Evolutionary conservation across 2,329 filamentous ascomycete species (phyloP).

Genomic region (Juglanconis oblonga): DNA sequence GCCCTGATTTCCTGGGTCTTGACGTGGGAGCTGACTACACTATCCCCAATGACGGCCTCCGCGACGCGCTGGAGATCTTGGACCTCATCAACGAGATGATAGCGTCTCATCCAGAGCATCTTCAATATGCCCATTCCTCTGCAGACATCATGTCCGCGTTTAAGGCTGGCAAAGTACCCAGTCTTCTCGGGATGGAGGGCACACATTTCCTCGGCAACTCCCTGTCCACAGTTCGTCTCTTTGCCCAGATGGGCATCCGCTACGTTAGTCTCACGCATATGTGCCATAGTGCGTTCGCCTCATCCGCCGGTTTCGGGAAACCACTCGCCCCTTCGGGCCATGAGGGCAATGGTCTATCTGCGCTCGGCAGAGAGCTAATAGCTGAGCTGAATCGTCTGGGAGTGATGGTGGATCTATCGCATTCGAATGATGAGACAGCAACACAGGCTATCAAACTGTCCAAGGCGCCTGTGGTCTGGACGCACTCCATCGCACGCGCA

Average conservation of each 20-base stretch:
- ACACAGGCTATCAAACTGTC: slow-evolving; percentile 24
- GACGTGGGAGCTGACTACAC: slow-evolving; percentile 16
- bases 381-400: slow-evolving; percentile 35
- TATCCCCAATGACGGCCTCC: slow-evolving; percentile 22
- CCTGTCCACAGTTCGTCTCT: slow-evolving; percentile 30
- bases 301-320: slow-evolving; percentile 24
- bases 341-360: slow-evolving; percentile 24
- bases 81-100: slow-evolving; percentile 16
- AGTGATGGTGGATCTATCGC: slow-evolving; percentile 30
- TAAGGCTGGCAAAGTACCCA: slow-evolving; percentile 23
- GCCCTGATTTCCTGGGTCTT: slow-evolving; percentile 25
- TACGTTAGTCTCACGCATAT: slow-evolving; percentile 31
- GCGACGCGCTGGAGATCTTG: slow-evolving; percentile 22
- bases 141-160: slow-evolving; percentile 23
- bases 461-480: slow-evolving; percentile 30
- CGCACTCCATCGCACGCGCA: slow-evolving; percentile 28
- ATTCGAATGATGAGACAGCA: slow-evolving; percentile 26
- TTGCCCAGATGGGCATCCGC: slow-evolving; percentile 31
- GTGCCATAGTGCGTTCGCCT: slow-evolving; percentile 27
- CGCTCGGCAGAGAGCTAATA: slow-evolving; percentile 26
- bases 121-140: slow-evolving; percentile 17
- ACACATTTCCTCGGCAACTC: slow-evolving; percentile 32
- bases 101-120: slow-evolving; percentile 2
- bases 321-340: slow-evolving; percentile 19
- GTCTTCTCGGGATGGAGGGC: slow-evolving; percentile 30